Percentiles rank a stretch among this genome's conserved stretches.
Conservation (phyloP, 2,329 filamentous ascomycete species). For the Plectosphaerella cucumerina region DNA sequence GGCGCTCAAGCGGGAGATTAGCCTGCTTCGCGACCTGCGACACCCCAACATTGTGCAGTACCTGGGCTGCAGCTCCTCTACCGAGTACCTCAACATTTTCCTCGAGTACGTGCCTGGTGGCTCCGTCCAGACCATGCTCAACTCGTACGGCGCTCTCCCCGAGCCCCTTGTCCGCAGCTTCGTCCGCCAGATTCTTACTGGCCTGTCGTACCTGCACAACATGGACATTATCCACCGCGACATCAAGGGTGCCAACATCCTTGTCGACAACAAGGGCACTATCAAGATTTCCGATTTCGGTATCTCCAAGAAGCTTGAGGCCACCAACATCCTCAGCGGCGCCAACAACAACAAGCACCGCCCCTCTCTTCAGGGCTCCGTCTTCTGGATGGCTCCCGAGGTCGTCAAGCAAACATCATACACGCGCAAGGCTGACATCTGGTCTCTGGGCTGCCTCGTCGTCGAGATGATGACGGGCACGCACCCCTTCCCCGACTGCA, state of each 20-base stretch:
- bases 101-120: conserved; percentile 97
- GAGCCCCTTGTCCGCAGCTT: conserved; percentile 95
- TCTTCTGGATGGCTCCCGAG: conserved; percentile 99
- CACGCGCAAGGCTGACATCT: conserved; percentile 97
- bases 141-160: conserved; percentile 92
- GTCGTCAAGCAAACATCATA: conserved; percentile 97
- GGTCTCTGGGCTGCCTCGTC: conserved; percentile 93
- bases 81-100: conserved; percentile 97
- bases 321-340: conserved; percentile 73
- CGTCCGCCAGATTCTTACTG: conserved; percentile 89
- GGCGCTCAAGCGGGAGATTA: conserved; percentile 93
- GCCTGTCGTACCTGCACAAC: conserved; percentile 88
- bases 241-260: conserved; percentile 98
- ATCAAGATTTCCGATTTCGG: conserved; percentile 99
- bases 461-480: conserved; percentile 99
- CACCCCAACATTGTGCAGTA: conserved; percentile 99
- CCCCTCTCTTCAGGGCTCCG: conserved; percentile 87
- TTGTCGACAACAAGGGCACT: conserved; percentile 97
- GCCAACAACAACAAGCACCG: conserved; percentile 64
- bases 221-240: conserved; percentile 97
- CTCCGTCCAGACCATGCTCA: conserved; percentile 96
- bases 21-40: conserved; percentile 85
- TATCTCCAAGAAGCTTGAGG: conserved; percentile 96
- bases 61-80: conserved; percentile 87
- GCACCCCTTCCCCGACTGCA: conserved; percentile 95